Evolutionary conservation across 805 yeast species (phyloP).

Genomic region (Hanseniaspora lindneri): DNA sequence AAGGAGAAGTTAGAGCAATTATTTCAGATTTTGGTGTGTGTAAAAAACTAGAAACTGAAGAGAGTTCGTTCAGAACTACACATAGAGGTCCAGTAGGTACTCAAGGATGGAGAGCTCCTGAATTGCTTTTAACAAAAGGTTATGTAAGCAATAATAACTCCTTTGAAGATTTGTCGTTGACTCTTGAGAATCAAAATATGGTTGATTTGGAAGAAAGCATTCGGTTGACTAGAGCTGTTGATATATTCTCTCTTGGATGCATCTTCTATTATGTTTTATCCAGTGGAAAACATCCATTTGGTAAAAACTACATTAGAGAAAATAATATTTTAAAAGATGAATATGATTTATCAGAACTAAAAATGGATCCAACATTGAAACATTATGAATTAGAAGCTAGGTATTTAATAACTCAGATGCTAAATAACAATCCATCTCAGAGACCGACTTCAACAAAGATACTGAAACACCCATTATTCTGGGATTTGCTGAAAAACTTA

Average conservation of each 20-base stretch:
- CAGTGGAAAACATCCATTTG: conserved; percentile 85
- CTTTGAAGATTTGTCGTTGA: conserved; percentile 21
- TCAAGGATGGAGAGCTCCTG: conserved; percentile 98
- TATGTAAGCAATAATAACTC: conserved; percentile 16
- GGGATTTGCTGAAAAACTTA: conserved; percentile 61
- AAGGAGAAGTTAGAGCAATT: conserved; percentile 50
- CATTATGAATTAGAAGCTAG: conserved; percentile 45
- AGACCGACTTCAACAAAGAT: conserved; percentile 65
- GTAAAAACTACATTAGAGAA: conserved; percentile 79
- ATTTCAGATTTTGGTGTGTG: conserved; percentile 96
- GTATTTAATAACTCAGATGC: conserved; percentile 65
- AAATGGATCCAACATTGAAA: conserved; percentile 23
- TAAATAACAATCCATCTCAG: conserved; percentile 46
- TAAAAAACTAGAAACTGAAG: conserved; percentile 80
- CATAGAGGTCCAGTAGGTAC: conserved; percentile 93
- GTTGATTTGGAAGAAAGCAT: conserved; percentile 37
- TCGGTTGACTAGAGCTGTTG: conserved; percentile 77
- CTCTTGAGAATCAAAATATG: conserved; percentile 19
- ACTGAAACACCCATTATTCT: conserved; percentile 77
- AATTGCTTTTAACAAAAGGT: conserved; percentile 36
- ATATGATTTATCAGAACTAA: conserved; percentile 36
- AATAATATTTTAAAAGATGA: conserved; percentile 70
- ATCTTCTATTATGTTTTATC: conserved; percentile 78
- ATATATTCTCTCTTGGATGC: conserved; percentile 89
- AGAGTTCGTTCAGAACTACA: conserved; percentile 85